A percentile compares a stretch with the other conserved stretches of the same genome.
Conservation (phyloP, 164 flowering plant genomes). For the Magnolia officinalis region DNA sequence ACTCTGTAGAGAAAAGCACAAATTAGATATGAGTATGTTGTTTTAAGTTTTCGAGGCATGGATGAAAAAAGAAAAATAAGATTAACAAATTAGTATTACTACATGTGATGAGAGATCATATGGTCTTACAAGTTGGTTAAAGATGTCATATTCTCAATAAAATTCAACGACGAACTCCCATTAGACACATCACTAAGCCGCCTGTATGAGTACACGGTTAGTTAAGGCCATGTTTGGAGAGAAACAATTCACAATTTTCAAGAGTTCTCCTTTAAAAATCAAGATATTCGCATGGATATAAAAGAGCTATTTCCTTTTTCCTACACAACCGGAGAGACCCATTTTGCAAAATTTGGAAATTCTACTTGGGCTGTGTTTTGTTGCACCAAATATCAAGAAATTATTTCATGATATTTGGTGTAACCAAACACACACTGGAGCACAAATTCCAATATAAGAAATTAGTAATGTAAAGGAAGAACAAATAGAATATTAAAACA, state of each 20-base stretch:
- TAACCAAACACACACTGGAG: too few relatives aligned
- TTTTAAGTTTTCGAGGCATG: neutral
- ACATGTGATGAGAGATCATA: neutral
- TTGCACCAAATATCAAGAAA: too few relatives aligned
- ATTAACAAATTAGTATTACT: too few relatives aligned
- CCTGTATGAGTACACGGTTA: constrained; percentile 29
- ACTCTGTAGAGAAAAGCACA: constrained; percentile 6
- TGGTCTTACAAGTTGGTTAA: constrained; percentile 32
- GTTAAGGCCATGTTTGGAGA: constrained; percentile 6
- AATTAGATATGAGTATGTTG: neutral
- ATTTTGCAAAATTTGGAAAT: too few relatives aligned
- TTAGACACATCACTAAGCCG: constrained; percentile 55
- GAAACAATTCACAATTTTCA: neutral
- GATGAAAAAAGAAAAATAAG: neutral
- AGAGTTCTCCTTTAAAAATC: neutral
- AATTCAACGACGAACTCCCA: constrained; percentile 53
- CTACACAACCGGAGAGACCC: too few relatives aligned
- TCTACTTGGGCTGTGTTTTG: too few relatives aligned
- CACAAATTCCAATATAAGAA: too few relatives aligned
- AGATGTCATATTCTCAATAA: constrained; percentile 32
- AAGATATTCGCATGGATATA: too few relatives aligned
- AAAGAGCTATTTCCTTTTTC: too few relatives aligned
- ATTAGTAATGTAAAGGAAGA: too few relatives aligned
- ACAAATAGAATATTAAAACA: too few relatives aligned
- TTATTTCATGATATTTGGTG: too few relatives aligned